These are phyloP conservation scores for Blastocystis sp. DNA, from an alignment of 352 stramenopile genomes.

Conservation along the genomic window DNA sequence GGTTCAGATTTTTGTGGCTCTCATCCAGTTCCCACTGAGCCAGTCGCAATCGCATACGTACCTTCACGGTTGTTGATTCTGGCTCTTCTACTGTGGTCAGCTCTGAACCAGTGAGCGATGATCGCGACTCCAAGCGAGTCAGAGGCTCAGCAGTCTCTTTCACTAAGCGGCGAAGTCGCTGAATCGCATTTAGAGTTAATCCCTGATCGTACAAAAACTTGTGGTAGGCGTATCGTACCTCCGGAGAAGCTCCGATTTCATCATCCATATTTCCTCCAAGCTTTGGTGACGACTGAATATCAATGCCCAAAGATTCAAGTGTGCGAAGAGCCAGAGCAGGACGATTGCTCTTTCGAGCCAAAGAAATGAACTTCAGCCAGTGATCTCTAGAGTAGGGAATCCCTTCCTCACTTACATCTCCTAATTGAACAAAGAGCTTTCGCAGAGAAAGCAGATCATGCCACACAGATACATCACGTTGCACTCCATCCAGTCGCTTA, in stretches of 20 bases:
- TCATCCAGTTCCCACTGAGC: slow-evolving; percentile 78
- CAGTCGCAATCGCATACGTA: slow-evolving; percentile 39
- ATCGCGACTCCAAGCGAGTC: no score
- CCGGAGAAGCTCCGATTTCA: not conserved
- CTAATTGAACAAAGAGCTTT: slow-evolving; percentile 74
- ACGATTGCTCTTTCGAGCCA: slow-evolving; percentile 81
- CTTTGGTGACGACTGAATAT: not conserved
- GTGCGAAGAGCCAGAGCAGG: slow-evolving; percentile 70
- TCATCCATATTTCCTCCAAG: slow-evolving; percentile 39
- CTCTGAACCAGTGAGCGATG: not conserved
- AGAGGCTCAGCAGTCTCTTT: slow-evolving; percentile 66
- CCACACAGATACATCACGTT: slow-evolving; percentile 83
- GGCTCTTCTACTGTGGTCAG: not conserved
- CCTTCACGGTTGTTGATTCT: not conserved
- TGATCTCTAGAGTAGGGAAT: slow-evolving; percentile 67
- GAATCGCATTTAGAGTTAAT: slow-evolving; percentile 27
- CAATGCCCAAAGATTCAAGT: slow-evolving; percentile 64
- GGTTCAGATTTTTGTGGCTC: slow-evolving; percentile 75
- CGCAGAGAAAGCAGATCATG: slow-evolving; percentile 87
- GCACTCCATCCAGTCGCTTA: slow-evolving; percentile 82
- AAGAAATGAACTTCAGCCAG: slow-evolving; percentile 83
- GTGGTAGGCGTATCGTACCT: slow-evolving; percentile 53
- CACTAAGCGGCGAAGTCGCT: slow-evolving; percentile 1
- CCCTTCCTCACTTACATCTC: slow-evolving; percentile 73
- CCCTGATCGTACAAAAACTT: slow-evolving; percentile 61